Conservation (phyloP, 768 basidiomycete genomes). For the Mycena vulgaris region DNA sequence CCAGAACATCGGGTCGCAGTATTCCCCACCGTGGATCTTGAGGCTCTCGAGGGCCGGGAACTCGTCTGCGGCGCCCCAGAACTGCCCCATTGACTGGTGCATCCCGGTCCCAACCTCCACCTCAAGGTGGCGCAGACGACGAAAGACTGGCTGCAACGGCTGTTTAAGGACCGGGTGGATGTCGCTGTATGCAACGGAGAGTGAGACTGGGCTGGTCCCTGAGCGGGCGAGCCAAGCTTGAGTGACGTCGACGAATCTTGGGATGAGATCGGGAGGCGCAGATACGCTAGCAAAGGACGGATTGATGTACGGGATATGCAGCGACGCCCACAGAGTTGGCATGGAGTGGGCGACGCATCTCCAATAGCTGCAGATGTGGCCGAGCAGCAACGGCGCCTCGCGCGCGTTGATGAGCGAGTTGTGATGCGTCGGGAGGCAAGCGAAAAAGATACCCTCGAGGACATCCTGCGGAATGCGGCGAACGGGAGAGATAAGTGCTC, state of each 20-base stretch:
- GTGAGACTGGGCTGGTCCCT: not conserved
- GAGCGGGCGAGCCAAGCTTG: not conserved
- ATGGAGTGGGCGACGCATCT: not conserved
- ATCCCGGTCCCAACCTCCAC: not conserved
- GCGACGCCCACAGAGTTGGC: not conserved
- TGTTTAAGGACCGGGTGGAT: not conserved
- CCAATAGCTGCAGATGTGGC: conserved; percentile 18
- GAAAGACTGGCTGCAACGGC: not conserved
- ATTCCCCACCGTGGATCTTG: not conserved
- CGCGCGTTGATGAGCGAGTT: not conserved
- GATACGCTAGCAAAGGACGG: no score
- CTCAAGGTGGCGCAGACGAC: not conserved
- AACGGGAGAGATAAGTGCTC: conserved; percentile 8
- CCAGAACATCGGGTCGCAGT: not conserved
- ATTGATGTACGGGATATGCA: not conserved
- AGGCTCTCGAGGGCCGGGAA: conserved; percentile 6
- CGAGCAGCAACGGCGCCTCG: conserved; percentile 10
- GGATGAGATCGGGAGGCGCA: not conserved
- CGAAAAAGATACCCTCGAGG: not conserved
- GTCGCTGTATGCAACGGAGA: not conserved
- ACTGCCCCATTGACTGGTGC: not conserved
- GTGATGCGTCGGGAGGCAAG: conserved; percentile 2
- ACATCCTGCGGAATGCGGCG: conserved; percentile 16
- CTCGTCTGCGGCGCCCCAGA: not conserved
- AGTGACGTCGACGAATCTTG: not conserved